Evolutionary conservation across 1,139 yeast species (phyloP).

Genomic region (Suhomyces chickasaworum): DNA sequence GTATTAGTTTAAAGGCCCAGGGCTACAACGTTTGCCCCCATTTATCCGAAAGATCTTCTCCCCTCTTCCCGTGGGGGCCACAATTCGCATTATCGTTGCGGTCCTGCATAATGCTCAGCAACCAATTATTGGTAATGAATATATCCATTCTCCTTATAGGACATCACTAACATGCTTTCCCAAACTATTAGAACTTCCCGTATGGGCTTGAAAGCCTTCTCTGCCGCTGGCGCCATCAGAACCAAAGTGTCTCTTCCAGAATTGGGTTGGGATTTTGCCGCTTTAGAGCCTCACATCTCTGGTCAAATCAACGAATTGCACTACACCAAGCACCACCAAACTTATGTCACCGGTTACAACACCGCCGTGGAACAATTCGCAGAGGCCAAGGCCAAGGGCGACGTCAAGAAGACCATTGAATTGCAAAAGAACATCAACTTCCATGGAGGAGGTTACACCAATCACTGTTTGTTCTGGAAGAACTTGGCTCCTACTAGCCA

Average conservation of each 20-base stretch:
- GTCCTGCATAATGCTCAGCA: constrained; percentile 15
- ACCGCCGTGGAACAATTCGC: constrained; percentile 76
- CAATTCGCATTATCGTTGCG: not conserved
- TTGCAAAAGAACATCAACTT: constrained; percentile 83
- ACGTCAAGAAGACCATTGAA: constrained; percentile 66
- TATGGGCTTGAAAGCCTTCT: constrained; percentile 9
- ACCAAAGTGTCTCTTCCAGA: constrained; percentile 81
- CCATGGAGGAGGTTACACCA: constrained; percentile 93
- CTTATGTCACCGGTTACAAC: constrained; percentile 89
- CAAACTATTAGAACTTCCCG: constrained; percentile 24
- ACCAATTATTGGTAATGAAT: constrained; percentile 8
- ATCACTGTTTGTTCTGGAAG: constrained; percentile 90
- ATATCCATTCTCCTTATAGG: not conserved
- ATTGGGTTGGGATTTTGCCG: constrained; percentile 83
- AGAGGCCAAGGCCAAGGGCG: constrained; percentile 68
- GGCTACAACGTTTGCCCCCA: too few species aligned
- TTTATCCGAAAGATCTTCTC: too few species aligned
- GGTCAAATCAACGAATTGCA: constrained; percentile 89
- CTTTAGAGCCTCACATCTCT: constrained; percentile 87
- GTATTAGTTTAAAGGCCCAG: too few species aligned
- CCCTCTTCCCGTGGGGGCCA: not conserved
- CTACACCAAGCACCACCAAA: constrained; percentile 92
- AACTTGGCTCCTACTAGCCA: constrained; percentile 78
- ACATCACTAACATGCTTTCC: constrained; percentile 9
- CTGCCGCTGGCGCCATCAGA: constrained; percentile 41